A percentile compares a stretch with the other conserved stretches of the same genome.
phyloP scores from a whole-genome alignment of 176 grass and related monocot genomes.

The Bromus sterilis region DNA sequence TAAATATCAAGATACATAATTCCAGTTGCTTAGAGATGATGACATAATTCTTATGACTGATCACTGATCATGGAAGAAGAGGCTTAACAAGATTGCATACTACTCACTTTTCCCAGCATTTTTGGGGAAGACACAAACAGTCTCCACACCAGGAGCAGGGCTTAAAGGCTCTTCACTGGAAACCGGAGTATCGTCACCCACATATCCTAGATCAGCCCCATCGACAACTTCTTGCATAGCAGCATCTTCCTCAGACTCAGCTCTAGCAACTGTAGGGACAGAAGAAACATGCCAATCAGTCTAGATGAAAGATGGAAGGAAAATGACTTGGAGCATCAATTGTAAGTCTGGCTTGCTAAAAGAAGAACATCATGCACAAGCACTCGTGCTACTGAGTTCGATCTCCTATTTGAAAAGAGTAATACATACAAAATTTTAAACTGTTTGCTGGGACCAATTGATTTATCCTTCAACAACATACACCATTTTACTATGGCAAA shows the following conservation, averaged over 20 bases:
- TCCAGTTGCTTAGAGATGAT: background rate
- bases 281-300: background rate
- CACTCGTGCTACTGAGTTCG: background rate
- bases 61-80: background rate
- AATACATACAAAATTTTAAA: background rate
- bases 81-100: background rate
- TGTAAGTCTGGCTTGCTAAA: background rate
- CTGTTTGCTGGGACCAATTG: background rate
- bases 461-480: background rate
- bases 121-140: conserved; percentile 83
- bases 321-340: background rate
- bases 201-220: conserved; percentile 76
- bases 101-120: conserved; percentile 79
- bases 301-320: background rate
- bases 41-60: background rate
- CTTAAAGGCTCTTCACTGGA: conserved; percentile 57
- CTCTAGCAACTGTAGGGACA: conserved; percentile 44
- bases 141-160: conserved; percentile 70
- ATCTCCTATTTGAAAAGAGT: background rate
- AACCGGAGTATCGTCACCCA: conserved; percentile 84
- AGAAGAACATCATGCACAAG: background rate
- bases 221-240: conserved; percentile 82
- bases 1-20: background rate
- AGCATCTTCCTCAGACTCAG: conserved; percentile 77
- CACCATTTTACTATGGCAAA: background rate